phyloP scores from a whole-genome alignment of 2,329 filamentous ascomycete genomes.

The Claviceps quebecensis region DNA sequence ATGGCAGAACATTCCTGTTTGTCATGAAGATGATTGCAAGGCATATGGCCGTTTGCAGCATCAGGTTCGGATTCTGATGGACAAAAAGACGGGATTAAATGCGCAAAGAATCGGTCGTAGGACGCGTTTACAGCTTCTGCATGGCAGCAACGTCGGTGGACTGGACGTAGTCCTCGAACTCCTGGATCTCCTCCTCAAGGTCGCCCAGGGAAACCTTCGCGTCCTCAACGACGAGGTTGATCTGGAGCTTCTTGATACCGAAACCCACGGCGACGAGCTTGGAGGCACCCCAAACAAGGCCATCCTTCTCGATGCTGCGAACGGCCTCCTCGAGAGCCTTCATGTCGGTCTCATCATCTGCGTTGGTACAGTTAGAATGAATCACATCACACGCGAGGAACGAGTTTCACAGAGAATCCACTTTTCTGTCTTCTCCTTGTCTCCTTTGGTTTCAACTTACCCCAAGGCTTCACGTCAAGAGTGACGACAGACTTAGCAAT shows the following conservation, averaged over 20 bases:
- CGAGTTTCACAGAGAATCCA: background rate
- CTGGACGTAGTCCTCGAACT: constrained; percentile 90
- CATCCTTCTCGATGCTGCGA: constrained; percentile 75
- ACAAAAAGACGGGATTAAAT: background rate
- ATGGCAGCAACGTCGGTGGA: constrained; percentile 82
- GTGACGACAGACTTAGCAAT: constrained; percentile 94
- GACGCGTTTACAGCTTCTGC: constrained; percentile 65
- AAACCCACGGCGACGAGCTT: constrained; percentile 84
- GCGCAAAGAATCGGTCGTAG: background rate
- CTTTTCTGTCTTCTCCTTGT: background rate
- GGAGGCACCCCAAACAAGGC: constrained; percentile 89
- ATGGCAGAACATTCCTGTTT: too few relatives aligned
- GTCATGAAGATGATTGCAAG: background rate
- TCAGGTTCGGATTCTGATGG: background rate
- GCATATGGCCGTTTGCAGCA: background rate
- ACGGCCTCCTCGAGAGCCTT: constrained; percentile 66
- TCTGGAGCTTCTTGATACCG: constrained; percentile 98
- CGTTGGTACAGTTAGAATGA: background rate
- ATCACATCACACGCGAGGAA: background rate
- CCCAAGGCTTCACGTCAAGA: constrained; percentile 96
- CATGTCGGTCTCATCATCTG: constrained; percentile 92
- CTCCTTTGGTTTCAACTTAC: constrained; percentile 34
- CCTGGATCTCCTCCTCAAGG: constrained; percentile 69
- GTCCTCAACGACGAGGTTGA: constrained; percentile 95
- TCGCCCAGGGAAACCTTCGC: constrained; percentile 85